A percentile compares a stretch with the other conserved stretches of the same genome.
Evolutionary conservation across 306 rosid genomes (phyloP).

Genomic region (Cicer bijugum): DNA sequence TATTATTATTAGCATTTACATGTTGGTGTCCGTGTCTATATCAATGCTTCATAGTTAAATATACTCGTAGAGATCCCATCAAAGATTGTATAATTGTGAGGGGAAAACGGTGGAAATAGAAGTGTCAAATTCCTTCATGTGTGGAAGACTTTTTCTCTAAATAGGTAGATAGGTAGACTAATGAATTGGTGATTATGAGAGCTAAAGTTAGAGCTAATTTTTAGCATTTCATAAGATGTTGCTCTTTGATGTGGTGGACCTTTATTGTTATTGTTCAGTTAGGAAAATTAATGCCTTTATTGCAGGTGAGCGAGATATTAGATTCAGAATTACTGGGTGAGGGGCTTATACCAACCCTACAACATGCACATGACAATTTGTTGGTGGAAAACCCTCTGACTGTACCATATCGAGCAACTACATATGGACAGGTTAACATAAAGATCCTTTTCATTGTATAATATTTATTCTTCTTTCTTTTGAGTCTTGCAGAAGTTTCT

Average conservation of each 20-base stretch:
- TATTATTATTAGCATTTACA: too few relatives aligned
- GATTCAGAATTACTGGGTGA: constrained; percentile 93
- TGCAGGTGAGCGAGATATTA: constrained; percentile 93
- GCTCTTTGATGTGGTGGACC: background rate
- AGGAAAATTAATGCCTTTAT: background rate
- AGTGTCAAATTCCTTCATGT: background rate
- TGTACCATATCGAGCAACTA: constrained; percentile 82
- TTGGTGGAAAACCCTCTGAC: constrained; percentile 73
- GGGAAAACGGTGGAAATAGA: background rate
- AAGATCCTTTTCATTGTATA: constrained; percentile 27
- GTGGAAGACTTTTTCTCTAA: background rate
- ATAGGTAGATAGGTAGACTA: background rate
- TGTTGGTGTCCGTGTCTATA: too few relatives aligned
- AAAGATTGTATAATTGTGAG: background rate
- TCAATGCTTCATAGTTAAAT: too few relatives aligned
- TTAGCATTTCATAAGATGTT: constrained; percentile 13
- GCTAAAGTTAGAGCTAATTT: constrained; percentile 26
- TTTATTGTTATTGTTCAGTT: background rate
- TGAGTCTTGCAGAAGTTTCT: constrained; percentile 32
- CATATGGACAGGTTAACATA: constrained; percentile 71
- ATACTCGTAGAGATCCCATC: background rate
- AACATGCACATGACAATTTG: constrained; percentile 82
- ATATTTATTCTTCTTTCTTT: background rate
- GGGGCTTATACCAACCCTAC: constrained; percentile 92
- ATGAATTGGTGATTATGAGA: constrained; percentile 26